Conservation (phyloP, 1,139 yeast genomes). For the Tardiomyces depauwii region DNA sequence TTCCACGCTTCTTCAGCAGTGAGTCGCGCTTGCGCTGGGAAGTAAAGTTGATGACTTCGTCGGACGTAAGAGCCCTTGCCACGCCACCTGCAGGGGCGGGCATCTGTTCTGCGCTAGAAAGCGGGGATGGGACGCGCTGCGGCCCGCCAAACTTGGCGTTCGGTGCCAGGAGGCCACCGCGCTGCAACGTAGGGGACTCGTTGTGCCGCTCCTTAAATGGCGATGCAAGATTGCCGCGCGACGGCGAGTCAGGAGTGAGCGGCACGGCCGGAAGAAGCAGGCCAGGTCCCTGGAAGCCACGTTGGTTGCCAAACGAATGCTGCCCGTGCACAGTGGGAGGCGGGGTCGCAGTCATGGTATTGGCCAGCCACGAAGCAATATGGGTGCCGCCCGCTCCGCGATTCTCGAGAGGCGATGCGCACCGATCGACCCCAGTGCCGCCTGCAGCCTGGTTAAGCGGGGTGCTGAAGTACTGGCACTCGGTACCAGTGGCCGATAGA, state of each 20-base stretch:
- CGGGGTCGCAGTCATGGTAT: not conserved
- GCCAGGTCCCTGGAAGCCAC: not conserved
- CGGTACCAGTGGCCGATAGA: not conserved
- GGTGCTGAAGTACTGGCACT: not conserved
- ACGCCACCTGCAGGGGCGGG: not conserved
- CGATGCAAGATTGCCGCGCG: not conserved
- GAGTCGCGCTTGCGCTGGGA: constrained; percentile 9
- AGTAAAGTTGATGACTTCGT: constrained; percentile 1
- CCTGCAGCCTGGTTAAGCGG: not conserved
- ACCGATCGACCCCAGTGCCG: not conserved
- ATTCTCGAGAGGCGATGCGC: not conserved
- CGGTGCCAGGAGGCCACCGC: not conserved
- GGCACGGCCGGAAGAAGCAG: not conserved
- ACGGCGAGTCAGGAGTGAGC: not conserved
- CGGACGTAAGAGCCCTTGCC: not conserved
- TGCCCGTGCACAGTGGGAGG: not conserved
- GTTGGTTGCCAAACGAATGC: not conserved
- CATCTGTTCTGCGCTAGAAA: not conserved
- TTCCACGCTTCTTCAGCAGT: constrained; percentile 4
- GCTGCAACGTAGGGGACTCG: not conserved
- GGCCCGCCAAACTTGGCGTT: not conserved
- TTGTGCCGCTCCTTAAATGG: not conserved
- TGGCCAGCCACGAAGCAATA: not conserved
- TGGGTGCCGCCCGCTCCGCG: not conserved
- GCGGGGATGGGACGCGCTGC: not conserved